A percentile compares a stretch with the other conserved stretches of the same genome.
Conservation (phyloP, 257 asterid genomes). For the Plantago ovata region DNA sequence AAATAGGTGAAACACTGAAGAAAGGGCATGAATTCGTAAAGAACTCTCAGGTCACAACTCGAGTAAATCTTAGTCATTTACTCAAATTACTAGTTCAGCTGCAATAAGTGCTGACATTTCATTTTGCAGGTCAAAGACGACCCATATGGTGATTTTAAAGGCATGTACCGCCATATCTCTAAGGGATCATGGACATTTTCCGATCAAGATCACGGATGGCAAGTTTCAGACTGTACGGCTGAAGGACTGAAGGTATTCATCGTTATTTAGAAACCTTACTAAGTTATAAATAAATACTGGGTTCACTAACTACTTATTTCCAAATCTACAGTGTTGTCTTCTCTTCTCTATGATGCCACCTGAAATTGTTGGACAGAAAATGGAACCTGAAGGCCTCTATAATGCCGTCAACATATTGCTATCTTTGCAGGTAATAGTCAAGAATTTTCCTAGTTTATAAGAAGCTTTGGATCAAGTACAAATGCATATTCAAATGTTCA, state of each 20-base stretch:
- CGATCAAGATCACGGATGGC: conserved; percentile 98
- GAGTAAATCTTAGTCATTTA: background rate
- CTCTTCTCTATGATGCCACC: conserved; percentile 75
- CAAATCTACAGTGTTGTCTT: conserved; percentile 65
- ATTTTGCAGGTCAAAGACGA: conserved; percentile 57
- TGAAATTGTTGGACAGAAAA: conserved; percentile 62
- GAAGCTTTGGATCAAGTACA: too few relatives aligned
- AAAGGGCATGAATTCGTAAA: conserved; percentile 72
- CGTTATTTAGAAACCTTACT: background rate
- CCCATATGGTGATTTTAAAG: conserved; percentile 74
- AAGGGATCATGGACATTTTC: conserved; percentile 97
- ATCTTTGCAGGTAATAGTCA: conserved; percentile 56
- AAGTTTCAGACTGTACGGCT: conserved; percentile 97
- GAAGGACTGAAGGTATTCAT: conserved; percentile 72
- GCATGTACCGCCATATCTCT: conserved; percentile 79
- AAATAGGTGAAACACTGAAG: conserved; percentile 58
- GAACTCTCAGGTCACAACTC: conserved; percentile 58
- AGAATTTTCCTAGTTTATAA: too few relatives aligned
- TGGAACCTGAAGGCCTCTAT: conserved; percentile 59
- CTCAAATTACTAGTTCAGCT: background rate
- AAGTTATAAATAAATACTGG: too few relatives aligned
- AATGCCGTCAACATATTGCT: conserved; percentile 73
- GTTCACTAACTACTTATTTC: background rate
- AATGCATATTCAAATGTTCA: too few relatives aligned
- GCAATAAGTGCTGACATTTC: background rate